Evolutionary conservation across 106 monocot genomes (phyloP), one percentile per base, ranked within the genome.

Genomic region (Gastrodia elata): DNA sequence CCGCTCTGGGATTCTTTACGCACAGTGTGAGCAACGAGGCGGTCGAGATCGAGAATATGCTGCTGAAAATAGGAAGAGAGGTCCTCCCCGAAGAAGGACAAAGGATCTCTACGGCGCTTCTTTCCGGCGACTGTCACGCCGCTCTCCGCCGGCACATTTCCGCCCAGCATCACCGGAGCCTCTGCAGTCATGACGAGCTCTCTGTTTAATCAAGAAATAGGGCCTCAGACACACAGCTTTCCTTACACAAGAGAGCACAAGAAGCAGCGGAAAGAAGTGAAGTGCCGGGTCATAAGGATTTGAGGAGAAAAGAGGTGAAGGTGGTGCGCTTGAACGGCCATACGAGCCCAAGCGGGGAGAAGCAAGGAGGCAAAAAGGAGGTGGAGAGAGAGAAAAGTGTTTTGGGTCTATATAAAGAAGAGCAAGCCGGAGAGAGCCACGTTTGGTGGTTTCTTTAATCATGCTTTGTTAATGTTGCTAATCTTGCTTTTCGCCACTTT

Each of bases 261-360:
- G n/a, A 8, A 67, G 32, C 1, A 25, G 59, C n/a, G 13, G 4
- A 61, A 32, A 35, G 34, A 35, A 37, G 22, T 32, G 67, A 37
- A 38, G 36, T n/a, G 38, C 67, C 67, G 6, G 67, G 35, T 11
- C 37, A 38, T 28, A n/a, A 65, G 28, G 68, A 65, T 49, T 71
- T 74, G 78, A 48, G 49, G 44, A 25, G 75, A 58, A 81, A 83
- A 71, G 77, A 84, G 82, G 74, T 37, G 80, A 73, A 75, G 76
- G 76, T 85, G 73, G 71, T 82, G 89, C 38, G 86, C 83, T 75
- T 86, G 83, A 77, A 89, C 89, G 71, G 86, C 86, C 86, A 86
- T 89, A 16, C 2, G 24, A 35, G 65, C 40, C 0, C 2, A 25
- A 36, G 43, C 39, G 42, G 13, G 37, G 71, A 69, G 44, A 55